These are phyloP conservation scores for Vitis cinerea DNA, from an alignment of 164 flowering plant genomes.

Conservation along the genomic window DNA sequence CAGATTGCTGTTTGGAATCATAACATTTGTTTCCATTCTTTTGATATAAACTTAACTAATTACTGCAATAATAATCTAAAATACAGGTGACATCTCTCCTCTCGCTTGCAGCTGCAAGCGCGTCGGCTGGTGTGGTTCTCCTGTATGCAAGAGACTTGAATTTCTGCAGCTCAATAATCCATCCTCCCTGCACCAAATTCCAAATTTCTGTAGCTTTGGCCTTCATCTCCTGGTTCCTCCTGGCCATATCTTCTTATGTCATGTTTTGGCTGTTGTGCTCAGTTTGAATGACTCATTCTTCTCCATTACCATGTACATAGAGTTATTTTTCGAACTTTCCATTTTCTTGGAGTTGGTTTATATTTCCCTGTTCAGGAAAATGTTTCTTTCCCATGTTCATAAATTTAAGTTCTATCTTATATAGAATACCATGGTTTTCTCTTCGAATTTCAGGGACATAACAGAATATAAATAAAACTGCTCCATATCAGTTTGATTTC, in stretches of 20 bases:
- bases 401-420: too few relatives aligned
- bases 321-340: neutral
- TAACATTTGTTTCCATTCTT: neutral
- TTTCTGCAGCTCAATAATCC: slow-evolving; percentile 9
- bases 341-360: neutral
- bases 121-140: slow-evolving; percentile 33
- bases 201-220: slow-evolving; percentile 24
- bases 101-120: slow-evolving; percentile 33
- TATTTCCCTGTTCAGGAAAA: neutral
- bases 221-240: slow-evolving; percentile 29
- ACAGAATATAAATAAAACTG: too few relatives aligned
- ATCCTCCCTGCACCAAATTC: slow-evolving; percentile 18
- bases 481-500: too few relatives aligned
- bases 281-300: slow-evolving; percentile 5
- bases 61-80: neutral
- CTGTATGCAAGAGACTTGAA: slow-evolving; percentile 25
- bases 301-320: neutral
- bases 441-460: too few relatives aligned
- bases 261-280: slow-evolving; percentile 32
- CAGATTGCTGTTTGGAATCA: neutral
- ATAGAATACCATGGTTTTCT: too few relatives aligned
- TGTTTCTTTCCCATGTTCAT: too few relatives aligned
- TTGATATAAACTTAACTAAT: neutral
- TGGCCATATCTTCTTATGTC: slow-evolving; percentile 27
- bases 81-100: slow-evolving; percentile 31